Evolutionary conservation across 2,329 filamentous ascomycete species (phyloP).

Genomic region (Verticillium alfalfae): DNA sequence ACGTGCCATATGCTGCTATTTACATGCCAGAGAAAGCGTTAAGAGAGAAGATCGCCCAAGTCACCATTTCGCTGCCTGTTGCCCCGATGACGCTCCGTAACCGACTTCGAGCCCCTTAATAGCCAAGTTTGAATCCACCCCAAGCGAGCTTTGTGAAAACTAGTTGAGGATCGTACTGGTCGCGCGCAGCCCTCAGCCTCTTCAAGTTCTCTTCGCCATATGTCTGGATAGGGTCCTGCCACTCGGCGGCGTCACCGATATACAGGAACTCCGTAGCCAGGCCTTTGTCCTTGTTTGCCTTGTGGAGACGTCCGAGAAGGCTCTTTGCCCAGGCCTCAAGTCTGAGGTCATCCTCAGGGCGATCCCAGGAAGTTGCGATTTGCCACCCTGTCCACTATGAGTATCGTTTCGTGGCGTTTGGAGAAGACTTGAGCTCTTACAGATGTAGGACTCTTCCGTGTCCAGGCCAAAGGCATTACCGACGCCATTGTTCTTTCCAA

Average conservation of each 20-base stretch:
- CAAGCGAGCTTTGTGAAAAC: constrained; percentile 25
- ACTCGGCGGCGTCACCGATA: constrained; percentile 29
- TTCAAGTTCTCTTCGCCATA: constrained; percentile 25
- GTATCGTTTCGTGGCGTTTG: neutral
- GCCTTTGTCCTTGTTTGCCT: constrained; percentile 20
- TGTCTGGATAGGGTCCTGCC: constrained; percentile 25
- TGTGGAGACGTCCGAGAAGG: constrained; percentile 21
- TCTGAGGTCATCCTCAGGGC: constrained; percentile 26
- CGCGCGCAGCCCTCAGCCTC: constrained; percentile 21
- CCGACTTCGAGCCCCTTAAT: neutral
- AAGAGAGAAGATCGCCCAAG: too few relatives aligned
- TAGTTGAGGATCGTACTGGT: constrained; percentile 22
- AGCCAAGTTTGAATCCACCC: constrained; percentile 24
- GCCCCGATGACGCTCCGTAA: too few relatives aligned
- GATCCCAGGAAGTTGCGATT: constrained; percentile 28
- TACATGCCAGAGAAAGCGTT: too few relatives aligned
- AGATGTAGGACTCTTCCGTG: constrained; percentile 20
- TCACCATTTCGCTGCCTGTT: too few relatives aligned
- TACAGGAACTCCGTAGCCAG: constrained; percentile 27
- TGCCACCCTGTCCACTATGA: constrained; percentile 24
- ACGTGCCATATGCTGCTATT: too few relatives aligned
- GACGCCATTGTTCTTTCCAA: constrained; percentile 26
- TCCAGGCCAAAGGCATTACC: constrained; percentile 31
- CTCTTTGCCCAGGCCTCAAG: constrained; percentile 24
- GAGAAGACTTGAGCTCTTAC: constrained; percentile 12